These are phyloP conservation scores for Sarcomyxa edulis DNA, from an alignment of 768 basidiomycete species.

Conservation along the genomic window DNA sequence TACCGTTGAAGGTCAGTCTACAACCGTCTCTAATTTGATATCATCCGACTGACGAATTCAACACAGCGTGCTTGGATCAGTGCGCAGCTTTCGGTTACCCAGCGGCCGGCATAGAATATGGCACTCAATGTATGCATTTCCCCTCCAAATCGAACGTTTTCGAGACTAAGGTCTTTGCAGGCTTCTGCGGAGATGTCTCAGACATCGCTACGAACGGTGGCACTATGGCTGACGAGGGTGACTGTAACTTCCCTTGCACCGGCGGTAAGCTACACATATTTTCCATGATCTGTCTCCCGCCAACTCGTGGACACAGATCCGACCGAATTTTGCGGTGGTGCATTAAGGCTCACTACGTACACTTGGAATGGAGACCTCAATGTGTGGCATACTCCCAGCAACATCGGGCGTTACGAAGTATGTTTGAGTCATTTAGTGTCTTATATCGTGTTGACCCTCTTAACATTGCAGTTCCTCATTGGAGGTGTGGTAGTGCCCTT, in stretches of 20 bases:
- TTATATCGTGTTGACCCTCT: conserved; percentile 1
- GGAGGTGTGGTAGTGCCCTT: conserved; percentile 72
- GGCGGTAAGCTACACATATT: too few relatives aligned
- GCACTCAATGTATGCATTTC: conserved; percentile 71
- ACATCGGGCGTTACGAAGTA: conserved; percentile 70
- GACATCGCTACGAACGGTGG: conserved; percentile 41
- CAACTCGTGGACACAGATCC: too few relatives aligned
- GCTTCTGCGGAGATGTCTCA: conserved; percentile 66
- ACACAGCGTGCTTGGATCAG: conserved; percentile 62
- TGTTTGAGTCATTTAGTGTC: conserved; percentile 12
- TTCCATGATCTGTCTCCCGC: too few relatives aligned
- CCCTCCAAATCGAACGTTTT: too few relatives aligned
- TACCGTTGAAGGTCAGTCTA: conserved; percentile 50
- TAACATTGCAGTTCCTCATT: conserved; percentile 2
- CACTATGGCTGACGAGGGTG: conserved; percentile 32
- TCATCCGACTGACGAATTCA: too few relatives aligned
- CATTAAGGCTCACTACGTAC: conserved; percentile 47
- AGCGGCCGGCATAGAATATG: conserved; percentile 65
- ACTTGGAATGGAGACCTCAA: conserved; percentile 48
- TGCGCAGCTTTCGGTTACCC: conserved; percentile 71
- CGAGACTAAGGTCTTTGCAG: too few relatives aligned
- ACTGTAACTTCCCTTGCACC: conserved; percentile 53
- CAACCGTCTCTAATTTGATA: too few relatives aligned
- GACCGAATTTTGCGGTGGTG: conserved; percentile 61
- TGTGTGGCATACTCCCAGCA: conserved; percentile 59